Conservation (phyloP, 2,329 filamentous ascomycete genomes). For the Fusarium secorum region DNA sequence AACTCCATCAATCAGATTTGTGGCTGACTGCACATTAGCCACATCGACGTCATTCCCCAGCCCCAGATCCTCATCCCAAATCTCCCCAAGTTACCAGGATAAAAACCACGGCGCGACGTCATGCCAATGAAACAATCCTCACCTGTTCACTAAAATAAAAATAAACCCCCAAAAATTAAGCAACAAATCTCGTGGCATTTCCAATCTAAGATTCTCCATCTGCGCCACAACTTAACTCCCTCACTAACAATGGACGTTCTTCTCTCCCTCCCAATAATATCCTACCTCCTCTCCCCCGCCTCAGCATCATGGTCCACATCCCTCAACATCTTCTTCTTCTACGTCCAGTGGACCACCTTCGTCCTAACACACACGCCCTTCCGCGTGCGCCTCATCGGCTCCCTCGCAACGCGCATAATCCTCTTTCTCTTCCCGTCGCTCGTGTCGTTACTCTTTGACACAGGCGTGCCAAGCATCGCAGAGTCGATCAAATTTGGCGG, state of each 20-base stretch:
- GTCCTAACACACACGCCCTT: conserved; percentile 79
- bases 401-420: conserved; percentile 69
- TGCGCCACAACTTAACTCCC: conserved; percentile 4
- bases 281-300: conserved; percentile 69
- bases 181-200: neutral
- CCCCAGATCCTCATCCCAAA: neutral
- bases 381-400: conserved; percentile 77
- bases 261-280: conserved; percentile 75
- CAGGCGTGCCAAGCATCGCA: conserved; percentile 72
- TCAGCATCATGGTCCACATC: conserved; percentile 77
- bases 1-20: neutral
- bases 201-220: neutral
- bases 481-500: conserved; percentile 74
- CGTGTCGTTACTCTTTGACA: conserved; percentile 77
- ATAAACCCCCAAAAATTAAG: neutral
- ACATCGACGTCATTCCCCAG: conserved; percentile 28
- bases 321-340: conserved; percentile 87
- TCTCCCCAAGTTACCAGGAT: conserved; percentile 14
- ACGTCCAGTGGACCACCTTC: conserved; percentile 87
- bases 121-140: conserved; percentile 9
- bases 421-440: conserved; percentile 79
- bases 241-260: conserved; percentile 65
- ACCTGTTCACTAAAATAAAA: neutral
- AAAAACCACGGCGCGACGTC: conserved; percentile 18
- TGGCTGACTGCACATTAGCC: conserved; percentile 21